Evolutionary conservation across 2,329 filamentous ascomycete genomes (phyloP).

Genomic region (Hawksworthiomyces lignivorus): DNA sequence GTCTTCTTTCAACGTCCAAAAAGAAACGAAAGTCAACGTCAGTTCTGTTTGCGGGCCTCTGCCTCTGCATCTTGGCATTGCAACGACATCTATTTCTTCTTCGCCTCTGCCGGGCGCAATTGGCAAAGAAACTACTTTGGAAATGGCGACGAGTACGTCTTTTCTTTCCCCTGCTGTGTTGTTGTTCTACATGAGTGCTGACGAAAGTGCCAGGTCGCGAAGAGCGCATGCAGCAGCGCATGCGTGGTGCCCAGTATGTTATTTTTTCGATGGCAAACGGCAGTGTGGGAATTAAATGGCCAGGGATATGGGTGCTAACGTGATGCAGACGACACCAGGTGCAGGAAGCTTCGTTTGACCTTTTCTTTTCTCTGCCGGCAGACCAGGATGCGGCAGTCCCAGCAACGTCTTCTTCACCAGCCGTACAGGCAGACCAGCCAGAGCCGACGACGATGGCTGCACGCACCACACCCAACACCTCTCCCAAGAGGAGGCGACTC

Average conservation of each 20-base stretch:
- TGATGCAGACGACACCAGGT: slow-evolving; percentile 44
- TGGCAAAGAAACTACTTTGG: too few relatives aligned
- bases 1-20: too few relatives aligned
- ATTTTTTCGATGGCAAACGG: too few relatives aligned
- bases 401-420: slow-evolving; percentile 1
- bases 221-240: slow-evolving; percentile 56
- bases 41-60: too few relatives aligned
- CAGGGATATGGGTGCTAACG: too few relatives aligned
- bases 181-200: neutral
- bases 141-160: slow-evolving; percentile 28
- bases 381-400: slow-evolving; percentile 10
- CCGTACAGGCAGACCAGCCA: neutral
- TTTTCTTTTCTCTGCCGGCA: slow-evolving; percentile 31
- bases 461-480: slow-evolving; percentile 37
- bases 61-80: slow-evolving; percentile 1
- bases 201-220: slow-evolving; percentile 38
- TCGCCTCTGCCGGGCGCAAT: too few relatives aligned
- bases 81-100: too few relatives aligned
- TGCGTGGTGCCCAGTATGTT: slow-evolving; percentile 56
- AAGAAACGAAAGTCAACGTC: too few relatives aligned
- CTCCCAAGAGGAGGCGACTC: slow-evolving; percentile 38
- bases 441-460: neutral
- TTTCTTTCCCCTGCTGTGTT: neutral
- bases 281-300: too few relatives aligned
- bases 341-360: slow-evolving; percentile 52